These are phyloP conservation scores for Corynespora cassiicola DNA, from an alignment of 2,329 filamentous ascomycete genomes.

Conservation along the genomic window DNA sequence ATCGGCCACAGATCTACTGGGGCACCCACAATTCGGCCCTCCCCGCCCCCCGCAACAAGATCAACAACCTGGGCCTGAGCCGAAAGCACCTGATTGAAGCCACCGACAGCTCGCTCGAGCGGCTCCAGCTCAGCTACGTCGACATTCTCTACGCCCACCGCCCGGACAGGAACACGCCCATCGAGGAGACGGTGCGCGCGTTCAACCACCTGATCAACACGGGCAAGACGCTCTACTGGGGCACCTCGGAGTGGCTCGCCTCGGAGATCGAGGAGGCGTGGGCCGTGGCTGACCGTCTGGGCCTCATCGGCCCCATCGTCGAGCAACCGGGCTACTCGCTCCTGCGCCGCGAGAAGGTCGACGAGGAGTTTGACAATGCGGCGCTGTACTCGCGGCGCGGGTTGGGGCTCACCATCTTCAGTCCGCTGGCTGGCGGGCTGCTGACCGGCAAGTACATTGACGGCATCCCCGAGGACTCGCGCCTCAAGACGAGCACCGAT, in stretches of 20 bases:
- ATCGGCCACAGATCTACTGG: slow-evolving; percentile 74
- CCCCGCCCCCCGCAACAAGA: slow-evolving; percentile 57
- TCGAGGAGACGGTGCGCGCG: slow-evolving; percentile 73
- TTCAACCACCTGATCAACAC: slow-evolving; percentile 74
- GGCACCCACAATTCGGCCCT: slow-evolving; percentile 59
- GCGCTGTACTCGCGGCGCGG: slow-evolving; percentile 60
- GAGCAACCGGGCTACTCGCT: slow-evolving; percentile 65
- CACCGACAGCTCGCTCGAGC: slow-evolving; percentile 64
- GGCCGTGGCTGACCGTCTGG: slow-evolving; percentile 65
- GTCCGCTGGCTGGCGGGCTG: slow-evolving; percentile 62
- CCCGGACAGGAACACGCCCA: slow-evolving; percentile 70
- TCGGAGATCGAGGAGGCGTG: slow-evolving; percentile 65
- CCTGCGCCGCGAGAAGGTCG: slow-evolving; percentile 64
- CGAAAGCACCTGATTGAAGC: slow-evolving; percentile 75
- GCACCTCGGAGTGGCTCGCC: slow-evolving; percentile 66
- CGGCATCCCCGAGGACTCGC: slow-evolving; percentile 63
- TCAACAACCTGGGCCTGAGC: slow-evolving; percentile 72
- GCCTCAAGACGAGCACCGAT: slow-evolving; percentile 63
- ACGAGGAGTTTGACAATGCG: slow-evolving; percentile 63
- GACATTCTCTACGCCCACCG: slow-evolving; percentile 74
- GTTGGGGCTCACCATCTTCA: slow-evolving; percentile 63
- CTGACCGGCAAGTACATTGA: slow-evolving; percentile 69
- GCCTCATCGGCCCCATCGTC: slow-evolving; percentile 62
- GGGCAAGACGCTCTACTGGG: slow-evolving; percentile 73
- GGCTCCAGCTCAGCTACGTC: slow-evolving; percentile 66